Evolutionary conservation across 768 basidiomycete species (phyloP), one percentile per base, ranked within the genome.

Genomic region (Boletales sp.): DNA sequence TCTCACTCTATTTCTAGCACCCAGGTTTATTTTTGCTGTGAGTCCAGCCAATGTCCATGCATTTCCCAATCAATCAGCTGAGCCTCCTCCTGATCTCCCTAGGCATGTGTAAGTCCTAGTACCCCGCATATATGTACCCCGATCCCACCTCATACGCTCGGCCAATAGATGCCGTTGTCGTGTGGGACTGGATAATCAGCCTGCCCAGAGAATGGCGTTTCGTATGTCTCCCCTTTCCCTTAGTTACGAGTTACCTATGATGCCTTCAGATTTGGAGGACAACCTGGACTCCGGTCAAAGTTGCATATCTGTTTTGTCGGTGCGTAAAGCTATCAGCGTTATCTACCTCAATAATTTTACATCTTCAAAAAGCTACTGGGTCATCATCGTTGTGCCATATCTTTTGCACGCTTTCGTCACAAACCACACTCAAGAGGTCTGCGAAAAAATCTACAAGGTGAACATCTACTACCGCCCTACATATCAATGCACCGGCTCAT

Each of bases 181-280:
- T 89, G 45, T 90, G 88, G 88, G 88, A 90, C 73, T 90, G 88
- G 88, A 73, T 86, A 63, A 82, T 86, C 62, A 85, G 84, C 65
- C 67, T 90, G 51, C 81, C 84, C 37, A 76, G 86, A 70, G 88
- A 90, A 68, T 89, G 82, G 73, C 79, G 80, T 61, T 89, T 86
- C 69, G 87, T 89, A 69, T 59, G 74, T 69, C 43, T 31, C 53
- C 49, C 27, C 36, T 13, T 29, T 51, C 36, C 24, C 29, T 45
- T 32, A 12, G 8, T 43, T 18, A 19, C 29, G n/a, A 15, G 24
- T 18, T 37, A 39, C 30, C 42, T 31, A 52, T 40, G 0, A 24
- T 47, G 48, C 44, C 40, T 41, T 46, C 57, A 90, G 87, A 79
- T 89, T 56, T 90, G 88, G 88, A 86, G 80, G 70, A 87, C 85